Percentiles rank a stretch among this genome's conserved stretches.
These are phyloP conservation scores for Stagonosporopsis tanaceti DNA, from an alignment of 2,329 filamentous ascomycete genomes.

Conservation along the genomic window DNA sequence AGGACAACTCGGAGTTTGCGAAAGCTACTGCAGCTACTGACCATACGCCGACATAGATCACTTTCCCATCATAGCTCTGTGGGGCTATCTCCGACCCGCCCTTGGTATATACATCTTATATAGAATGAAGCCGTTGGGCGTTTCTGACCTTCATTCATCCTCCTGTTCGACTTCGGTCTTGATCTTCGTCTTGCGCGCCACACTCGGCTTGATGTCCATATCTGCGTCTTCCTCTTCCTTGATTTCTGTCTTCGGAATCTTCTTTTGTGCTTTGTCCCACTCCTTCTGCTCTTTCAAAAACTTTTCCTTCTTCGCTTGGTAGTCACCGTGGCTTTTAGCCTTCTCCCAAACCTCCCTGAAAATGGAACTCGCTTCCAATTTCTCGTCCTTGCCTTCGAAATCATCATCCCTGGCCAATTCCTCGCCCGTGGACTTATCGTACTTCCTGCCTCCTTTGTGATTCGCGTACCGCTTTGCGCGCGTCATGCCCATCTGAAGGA, in stretches of 20 bases:
- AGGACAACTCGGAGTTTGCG: no score
- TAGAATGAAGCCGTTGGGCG: no score
- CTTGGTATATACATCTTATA: no score
- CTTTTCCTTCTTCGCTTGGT: slow-evolving; percentile 54
- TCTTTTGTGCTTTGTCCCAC: slow-evolving; percentile 47
- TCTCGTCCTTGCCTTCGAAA: slow-evolving; percentile 59
- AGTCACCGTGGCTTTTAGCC: slow-evolving; percentile 56
- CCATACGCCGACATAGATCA: not conserved
- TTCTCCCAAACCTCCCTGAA: slow-evolving; percentile 61
- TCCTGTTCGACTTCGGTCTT: slow-evolving; percentile 8
- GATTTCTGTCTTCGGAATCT: slow-evolving; percentile 7
- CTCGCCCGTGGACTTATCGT: slow-evolving; percentile 52
- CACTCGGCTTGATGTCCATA: not conserved
- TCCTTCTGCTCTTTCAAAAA: slow-evolving; percentile 59
- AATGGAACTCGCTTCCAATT: slow-evolving; percentile 58
- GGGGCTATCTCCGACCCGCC: no score
- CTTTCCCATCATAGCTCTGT: not conserved
- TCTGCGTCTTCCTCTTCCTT: slow-evolving; percentile 5
- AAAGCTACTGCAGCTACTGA: not conserved
- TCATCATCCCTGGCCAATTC: slow-evolving; percentile 55
- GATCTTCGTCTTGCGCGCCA: not conserved
- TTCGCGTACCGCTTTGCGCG: slow-evolving; percentile 67
- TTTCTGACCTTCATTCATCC: not conserved
- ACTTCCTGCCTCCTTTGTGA: slow-evolving; percentile 64
- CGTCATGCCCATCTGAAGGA: slow-evolving; percentile 72